phyloP scores from a whole-genome alignment of 345 rosid genomes.

The Citrus australasica region DNA sequence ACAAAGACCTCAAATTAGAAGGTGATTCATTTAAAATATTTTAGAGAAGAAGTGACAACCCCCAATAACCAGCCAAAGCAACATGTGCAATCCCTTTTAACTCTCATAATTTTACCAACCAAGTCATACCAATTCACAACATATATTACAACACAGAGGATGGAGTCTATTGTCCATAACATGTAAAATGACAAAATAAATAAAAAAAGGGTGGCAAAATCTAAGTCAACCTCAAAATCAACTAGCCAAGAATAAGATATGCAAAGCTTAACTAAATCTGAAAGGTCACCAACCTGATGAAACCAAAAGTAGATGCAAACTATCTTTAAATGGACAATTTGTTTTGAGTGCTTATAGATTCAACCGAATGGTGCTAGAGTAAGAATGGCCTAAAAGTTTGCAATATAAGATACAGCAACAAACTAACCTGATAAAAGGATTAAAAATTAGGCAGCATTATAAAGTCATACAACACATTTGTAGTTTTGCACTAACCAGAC shows the following conservation, averaged over 20 bases:
- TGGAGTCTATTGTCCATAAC: background rate
- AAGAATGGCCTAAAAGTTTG: background rate
- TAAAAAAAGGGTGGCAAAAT: background rate
- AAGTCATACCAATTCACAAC: background rate
- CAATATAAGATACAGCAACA: background rate
- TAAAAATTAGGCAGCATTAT: background rate
- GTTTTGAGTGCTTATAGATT: background rate
- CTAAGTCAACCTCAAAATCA: background rate
- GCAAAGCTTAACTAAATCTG: background rate
- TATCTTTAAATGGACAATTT: background rate
- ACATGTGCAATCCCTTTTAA: background rate
- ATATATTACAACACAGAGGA: background rate
- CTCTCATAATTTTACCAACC: background rate
- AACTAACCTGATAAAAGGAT: background rate
- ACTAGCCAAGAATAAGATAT: background rate
- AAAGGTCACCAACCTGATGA: background rate
- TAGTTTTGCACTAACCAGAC: background rate
- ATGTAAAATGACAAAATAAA: background rate
- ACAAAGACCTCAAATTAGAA: slow-evolving; percentile 10
- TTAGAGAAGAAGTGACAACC: background rate
- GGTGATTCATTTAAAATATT: background rate
- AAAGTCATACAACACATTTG: background rate
- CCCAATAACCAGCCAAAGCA: background rate
- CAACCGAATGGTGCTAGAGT: background rate
- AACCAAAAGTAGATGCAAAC: background rate